phyloP scores from a whole-genome alignment of 2,329 filamentous ascomycete genomes.

The Hypoxylon sp. region DNA sequence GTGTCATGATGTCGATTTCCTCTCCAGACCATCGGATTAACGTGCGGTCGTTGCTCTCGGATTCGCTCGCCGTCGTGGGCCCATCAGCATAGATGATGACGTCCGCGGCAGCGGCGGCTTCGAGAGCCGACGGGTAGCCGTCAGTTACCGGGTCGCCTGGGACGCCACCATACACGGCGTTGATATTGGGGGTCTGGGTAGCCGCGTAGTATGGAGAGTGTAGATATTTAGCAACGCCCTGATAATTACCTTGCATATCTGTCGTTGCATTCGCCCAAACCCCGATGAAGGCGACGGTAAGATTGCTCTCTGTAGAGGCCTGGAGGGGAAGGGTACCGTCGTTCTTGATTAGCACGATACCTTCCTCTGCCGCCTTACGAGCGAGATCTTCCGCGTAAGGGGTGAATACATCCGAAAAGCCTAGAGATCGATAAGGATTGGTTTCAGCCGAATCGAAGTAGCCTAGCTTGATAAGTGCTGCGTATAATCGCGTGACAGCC shows the following conservation, averaged over 20 bases:
- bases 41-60: conserved; percentile 66
- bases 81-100: conserved; percentile 69
- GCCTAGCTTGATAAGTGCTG: conserved; percentile 52
- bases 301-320: conserved; percentile 38
- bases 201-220: conserved; percentile 68
- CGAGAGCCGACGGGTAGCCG: conserved; percentile 55
- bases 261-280: conserved; percentile 50
- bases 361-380: conserved; percentile 47
- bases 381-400: conserved; percentile 46
- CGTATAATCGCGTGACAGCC: conserved; percentile 51
- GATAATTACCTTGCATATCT: conserved; percentile 57
- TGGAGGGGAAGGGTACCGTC: conserved; percentile 47
- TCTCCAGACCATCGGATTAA: conserved; percentile 66
- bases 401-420: conserved; percentile 47
- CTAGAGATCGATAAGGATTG: conserved; percentile 46
- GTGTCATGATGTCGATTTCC: conserved; percentile 65
- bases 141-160: conserved; percentile 50
- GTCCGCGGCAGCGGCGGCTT: conserved; percentile 61
- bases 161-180: conserved; percentile 60
- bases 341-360: conserved; percentile 51
- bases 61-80: conserved; percentile 58
- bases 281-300: conserved; percentile 47
- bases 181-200: conserved; percentile 61
- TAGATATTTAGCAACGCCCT: conserved; percentile 68
- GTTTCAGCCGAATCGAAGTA: conserved; percentile 53